A percentile compares a stretch with the other conserved stretches of the same genome.
phyloP scores from a whole-genome alignment of 164 flowering plant species.

The Vitis rotundifolia region DNA sequence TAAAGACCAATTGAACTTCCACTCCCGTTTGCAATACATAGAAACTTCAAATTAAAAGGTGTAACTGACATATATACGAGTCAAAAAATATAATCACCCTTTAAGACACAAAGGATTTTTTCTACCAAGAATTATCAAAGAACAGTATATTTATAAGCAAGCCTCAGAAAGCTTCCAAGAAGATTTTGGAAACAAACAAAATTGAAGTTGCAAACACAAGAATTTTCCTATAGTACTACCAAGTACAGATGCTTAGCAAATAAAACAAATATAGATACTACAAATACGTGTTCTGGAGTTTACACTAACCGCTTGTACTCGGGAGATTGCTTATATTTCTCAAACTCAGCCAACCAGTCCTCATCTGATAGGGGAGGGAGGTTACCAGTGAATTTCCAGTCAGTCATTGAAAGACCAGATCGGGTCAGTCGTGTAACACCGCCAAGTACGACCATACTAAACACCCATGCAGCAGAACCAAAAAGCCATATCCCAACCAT shows the following conservation, averaged over 20 bases:
- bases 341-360: constrained; percentile 84
- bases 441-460: constrained; percentile 96
- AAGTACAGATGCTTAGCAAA: not conserved
- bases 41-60: not conserved
- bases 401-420: constrained; percentile 97
- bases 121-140: not conserved
- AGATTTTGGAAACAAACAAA: not conserved
- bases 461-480: constrained; percentile 96
- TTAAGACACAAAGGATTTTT: not conserved
- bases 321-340: constrained; percentile 92
- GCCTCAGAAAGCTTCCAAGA: too few relatives aligned
- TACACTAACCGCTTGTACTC: constrained; percentile 79
- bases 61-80: not conserved
- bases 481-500: constrained; percentile 90
- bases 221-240: not conserved
- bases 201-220: not conserved
- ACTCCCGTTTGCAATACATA: not conserved
- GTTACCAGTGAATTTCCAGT: constrained; percentile 91
- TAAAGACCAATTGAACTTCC: not conserved
- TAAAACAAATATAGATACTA: not conserved
- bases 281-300: not conserved
- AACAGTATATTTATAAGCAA: too few relatives aligned
- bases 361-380: constrained; percentile 88
- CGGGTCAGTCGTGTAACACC: constrained; percentile 89
- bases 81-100: not conserved